Base-by-base conservation (phyloP, 768 basidiomycete species). In the Xerocomus spinulosus region DNA sequence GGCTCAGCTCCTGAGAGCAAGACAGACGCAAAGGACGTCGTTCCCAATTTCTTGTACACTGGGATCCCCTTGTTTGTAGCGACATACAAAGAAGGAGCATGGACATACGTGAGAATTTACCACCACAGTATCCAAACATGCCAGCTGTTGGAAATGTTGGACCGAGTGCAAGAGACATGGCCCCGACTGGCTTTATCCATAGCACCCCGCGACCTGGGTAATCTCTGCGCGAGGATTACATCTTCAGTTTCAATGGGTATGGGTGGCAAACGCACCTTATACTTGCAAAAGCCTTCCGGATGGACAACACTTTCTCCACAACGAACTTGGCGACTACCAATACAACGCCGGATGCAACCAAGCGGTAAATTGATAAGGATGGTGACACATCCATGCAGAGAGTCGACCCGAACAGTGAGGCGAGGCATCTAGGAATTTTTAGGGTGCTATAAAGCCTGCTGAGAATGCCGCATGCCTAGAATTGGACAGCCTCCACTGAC, bases 21-120 rank as follows among this genome's bases (percentile, higher is more conserved):
- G 23, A 74, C 61, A 6, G 74, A 69, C 10, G 67, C 66, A 17
- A 74, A 53, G 17, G 60, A 61, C 0, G 75, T 77, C 46, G 66
- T 68, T 23, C 74, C 67, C 33, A 70, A 67, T 43, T 68, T 59
- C 32, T 55, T 54, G 54, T 42, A 35, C 20, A 28, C 75, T 77
- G 28, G 35, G 5, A 13, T 35, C 6, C 12, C 12, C 17, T 36
- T 12, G 30, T 17, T 33, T n/a, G 12, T 9, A 14, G 30, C n/a
- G 2, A 5, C 3, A 12, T 6, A 21, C 0, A 17, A 15, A 15
- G 29, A n/a, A 1, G 14, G 9, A 24, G 28, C 8, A 18, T 37
- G 20, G 10, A 60, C 71, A 12, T 48, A 76, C 75, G 21, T 2
- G 63, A 61, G 38, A 76, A 73, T 40, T 66, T 60, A 8, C 47